Evolutionary conservation across 2,329 filamentous ascomycete genomes (phyloP).

Genomic region (Hypoxylon sp.): DNA sequence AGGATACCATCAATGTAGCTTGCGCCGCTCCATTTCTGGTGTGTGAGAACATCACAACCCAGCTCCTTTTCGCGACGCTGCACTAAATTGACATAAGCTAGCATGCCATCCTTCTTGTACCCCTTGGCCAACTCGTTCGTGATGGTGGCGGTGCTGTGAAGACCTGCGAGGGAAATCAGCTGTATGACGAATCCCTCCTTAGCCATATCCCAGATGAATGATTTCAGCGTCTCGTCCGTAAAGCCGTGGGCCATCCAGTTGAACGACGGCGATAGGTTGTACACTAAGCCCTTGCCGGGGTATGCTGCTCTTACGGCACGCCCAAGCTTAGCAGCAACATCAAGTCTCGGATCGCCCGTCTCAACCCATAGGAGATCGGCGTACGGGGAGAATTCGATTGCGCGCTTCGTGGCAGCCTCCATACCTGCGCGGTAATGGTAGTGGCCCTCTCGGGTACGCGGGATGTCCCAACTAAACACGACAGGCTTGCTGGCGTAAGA

Average conservation of each 20-base stretch:
- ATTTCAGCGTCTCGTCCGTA: conserved; percentile 81
- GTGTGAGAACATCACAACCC: conserved; percentile 90
- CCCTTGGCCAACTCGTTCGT: conserved; percentile 79
- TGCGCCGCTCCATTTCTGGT: conserved; percentile 85
- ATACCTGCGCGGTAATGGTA: conserved; percentile 92
- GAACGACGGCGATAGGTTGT: conserved; percentile 96
- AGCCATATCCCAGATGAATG: conserved; percentile 96
- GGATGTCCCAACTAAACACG: conserved; percentile 90
- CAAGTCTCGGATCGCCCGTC: conserved; percentile 87
- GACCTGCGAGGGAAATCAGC: conserved; percentile 73
- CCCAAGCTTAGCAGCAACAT: conserved; percentile 80
- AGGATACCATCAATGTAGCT: conserved; percentile 88
- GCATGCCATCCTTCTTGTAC: conserved; percentile 94
- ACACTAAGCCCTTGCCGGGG: conserved; percentile 90
- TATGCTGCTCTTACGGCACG: conserved; percentile 75
- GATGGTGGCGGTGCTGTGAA: conserved; percentile 74
- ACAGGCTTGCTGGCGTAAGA: conserved; percentile 75
- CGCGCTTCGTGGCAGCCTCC: conserved; percentile 89
- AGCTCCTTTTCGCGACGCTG: conserved; percentile 91
- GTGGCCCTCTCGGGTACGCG: conserved; percentile 91
- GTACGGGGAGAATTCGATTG: conserved; percentile 89
- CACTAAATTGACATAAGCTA: conserved; percentile 95
- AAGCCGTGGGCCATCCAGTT: conserved; percentile 99
- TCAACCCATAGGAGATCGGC: conserved; percentile 98
- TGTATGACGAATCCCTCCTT: conserved; percentile 83